Conservation (phyloP, 169 alveolate species). For the Plasmodium sp. region DNA sequence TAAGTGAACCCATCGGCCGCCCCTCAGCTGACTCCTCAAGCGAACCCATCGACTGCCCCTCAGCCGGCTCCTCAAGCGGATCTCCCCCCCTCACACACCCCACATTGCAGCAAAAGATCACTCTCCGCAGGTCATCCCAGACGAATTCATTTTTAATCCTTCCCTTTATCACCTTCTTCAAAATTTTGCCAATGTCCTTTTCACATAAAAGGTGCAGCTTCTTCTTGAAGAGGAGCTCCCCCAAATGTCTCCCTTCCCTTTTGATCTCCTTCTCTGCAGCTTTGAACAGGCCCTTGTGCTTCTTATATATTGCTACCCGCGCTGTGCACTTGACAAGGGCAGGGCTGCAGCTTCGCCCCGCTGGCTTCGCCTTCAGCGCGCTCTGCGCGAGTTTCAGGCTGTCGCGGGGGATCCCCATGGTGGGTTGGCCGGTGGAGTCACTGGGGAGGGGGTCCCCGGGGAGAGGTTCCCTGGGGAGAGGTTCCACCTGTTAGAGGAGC, state of each 20-base stretch:
- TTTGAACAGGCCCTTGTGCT: not conserved
- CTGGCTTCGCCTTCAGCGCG: not conserved
- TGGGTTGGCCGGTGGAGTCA: not conserved
- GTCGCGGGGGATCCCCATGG: not conserved
- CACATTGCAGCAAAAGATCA: slow-evolving; percentile 29
- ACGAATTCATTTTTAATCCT: slow-evolving; percentile 40
- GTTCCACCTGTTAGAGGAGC: not conserved
- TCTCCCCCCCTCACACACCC: not conserved
- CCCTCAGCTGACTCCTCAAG: not conserved
- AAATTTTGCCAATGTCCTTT: slow-evolving; percentile 43
- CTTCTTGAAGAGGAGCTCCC: slow-evolving; percentile 19
- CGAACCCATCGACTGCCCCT: not conserved
- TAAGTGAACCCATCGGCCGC: not conserved
- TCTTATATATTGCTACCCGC: not conserved
- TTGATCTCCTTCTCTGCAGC: slow-evolving; percentile 4
- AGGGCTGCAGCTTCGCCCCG: not conserved
- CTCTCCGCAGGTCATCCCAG: slow-evolving; percentile 16
- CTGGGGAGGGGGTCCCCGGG: not conserved
- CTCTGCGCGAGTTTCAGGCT: not conserved
- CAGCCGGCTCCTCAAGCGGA: not conserved
- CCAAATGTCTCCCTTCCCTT: slow-evolving; percentile 15
- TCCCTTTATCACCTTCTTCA: slow-evolving; percentile 52
- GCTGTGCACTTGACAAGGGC: not conserved
- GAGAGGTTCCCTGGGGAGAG: not conserved
- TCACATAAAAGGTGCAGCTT: slow-evolving; percentile 11